These are phyloP conservation scores for Fusarium chuoi DNA, from an alignment of 2,329 filamentous ascomycete species.

Conservation along the genomic window DNA sequence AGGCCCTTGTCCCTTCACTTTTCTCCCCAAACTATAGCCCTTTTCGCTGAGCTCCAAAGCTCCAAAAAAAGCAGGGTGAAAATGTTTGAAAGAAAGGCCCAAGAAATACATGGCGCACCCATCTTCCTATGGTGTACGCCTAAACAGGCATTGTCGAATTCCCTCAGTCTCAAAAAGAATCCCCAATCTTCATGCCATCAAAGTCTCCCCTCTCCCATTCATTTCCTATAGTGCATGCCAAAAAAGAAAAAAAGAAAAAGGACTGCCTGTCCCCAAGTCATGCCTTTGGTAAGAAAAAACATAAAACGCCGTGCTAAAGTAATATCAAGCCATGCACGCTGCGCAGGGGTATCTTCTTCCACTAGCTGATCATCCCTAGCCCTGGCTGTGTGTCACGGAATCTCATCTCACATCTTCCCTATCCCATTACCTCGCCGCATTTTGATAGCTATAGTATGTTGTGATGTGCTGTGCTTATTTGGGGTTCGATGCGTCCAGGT, in stretches of 20 bases:
- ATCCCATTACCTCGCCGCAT: conserved; percentile 30
- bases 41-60: background rate
- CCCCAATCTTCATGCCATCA: conserved; percentile 2
- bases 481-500: conserved; percentile 61
- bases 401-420: conserved; percentile 1
- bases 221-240: conserved; percentile 25
- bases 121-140: background rate
- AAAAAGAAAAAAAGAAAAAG: conserved; percentile 4
- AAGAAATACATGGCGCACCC: conserved; percentile 11
- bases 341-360: conserved; percentile 50
- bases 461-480: conserved; percentile 43
- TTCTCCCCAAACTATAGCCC: background rate
- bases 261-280: conserved; percentile 33
- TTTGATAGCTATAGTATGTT: conserved; percentile 18
- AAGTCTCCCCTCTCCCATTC: background rate
- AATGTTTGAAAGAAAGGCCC: background rate
- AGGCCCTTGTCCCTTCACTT: background rate
- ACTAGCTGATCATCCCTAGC: conserved; percentile 19
- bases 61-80: background rate
- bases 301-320: conserved; percentile 52
- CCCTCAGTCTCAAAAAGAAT: background rate
- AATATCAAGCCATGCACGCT: conserved; percentile 45
- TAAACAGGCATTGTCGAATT: background rate
- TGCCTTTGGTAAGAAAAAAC: conserved; percentile 35
- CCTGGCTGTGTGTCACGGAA: conserved; percentile 27